phyloP scores from a whole-genome alignment of 2,329 filamentous ascomycete species.

The Fusarium guadeloupense region DNA sequence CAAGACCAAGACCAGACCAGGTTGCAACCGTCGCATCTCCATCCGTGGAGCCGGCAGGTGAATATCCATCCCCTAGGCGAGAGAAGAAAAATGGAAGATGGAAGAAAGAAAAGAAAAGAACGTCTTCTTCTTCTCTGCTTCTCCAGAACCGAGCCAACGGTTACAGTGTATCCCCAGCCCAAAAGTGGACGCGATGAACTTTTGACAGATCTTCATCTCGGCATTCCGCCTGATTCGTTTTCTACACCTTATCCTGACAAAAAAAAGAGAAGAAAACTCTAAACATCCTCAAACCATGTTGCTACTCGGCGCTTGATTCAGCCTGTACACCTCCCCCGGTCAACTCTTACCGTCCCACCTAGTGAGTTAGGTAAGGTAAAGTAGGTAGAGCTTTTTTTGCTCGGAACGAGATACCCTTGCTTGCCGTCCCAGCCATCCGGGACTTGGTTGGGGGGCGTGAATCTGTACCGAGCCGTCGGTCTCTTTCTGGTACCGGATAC shows the following conservation, averaged over 20 bases:
- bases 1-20: too few relatives aligned
- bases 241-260: background rate
- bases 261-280: conserved; percentile 9
- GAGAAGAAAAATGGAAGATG: background rate
- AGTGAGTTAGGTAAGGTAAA: background rate
- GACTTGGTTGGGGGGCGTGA: conserved; percentile 7
- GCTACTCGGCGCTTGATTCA: conserved; percentile 26
- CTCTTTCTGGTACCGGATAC: conserved; percentile 22
- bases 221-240: conserved; percentile 15
- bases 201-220: conserved; percentile 14
- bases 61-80: background rate
- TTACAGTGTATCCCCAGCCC: background rate
- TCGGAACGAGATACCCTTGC: conserved; percentile 22
- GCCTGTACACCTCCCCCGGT: conserved; percentile 14
- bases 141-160: background rate
- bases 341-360: conserved; percentile 9
- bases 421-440: conserved; percentile 35
- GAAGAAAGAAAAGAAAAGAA: background rate
- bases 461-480: conserved; percentile 28
- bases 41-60: background rate
- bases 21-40: conserved; percentile 23
- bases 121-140: background rate
- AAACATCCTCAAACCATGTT: background rate
- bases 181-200: background rate
- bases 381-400: background rate